These are phyloP conservation scores for Hypoxylon sp. DNA, from an alignment of 2,329 filamentous ascomycete species.

Conservation along the genomic window DNA sequence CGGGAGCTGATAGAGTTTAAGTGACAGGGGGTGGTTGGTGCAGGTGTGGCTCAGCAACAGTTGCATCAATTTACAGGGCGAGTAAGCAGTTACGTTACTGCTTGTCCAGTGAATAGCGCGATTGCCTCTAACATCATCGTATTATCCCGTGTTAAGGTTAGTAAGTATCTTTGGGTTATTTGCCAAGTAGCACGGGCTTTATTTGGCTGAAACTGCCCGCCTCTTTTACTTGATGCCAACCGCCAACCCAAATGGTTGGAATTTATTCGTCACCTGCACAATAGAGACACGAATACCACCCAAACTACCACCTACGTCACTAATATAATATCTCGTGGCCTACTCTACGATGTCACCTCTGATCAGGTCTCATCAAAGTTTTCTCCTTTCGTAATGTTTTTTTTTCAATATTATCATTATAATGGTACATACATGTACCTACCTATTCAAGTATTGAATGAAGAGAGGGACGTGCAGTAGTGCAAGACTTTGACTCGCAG, in stretches of 20 bases:
- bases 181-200: slow-evolving; percentile 10
- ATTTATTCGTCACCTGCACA: slow-evolving; percentile 22
- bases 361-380: slow-evolving; percentile 2
- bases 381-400: neutral
- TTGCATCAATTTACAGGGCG: slow-evolving; percentile 25
- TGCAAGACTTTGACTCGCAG: slow-evolving; percentile 21
- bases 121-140: slow-evolving; percentile 1
- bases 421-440: neutral
- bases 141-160: slow-evolving; percentile 19
- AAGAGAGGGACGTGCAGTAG: slow-evolving; percentile 9
- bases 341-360: slow-evolving; percentile 21
- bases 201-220: slow-evolving; percentile 19
- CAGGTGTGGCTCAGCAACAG: slow-evolving; percentile 36
- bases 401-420: neutral
- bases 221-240: slow-evolving; percentile 22
- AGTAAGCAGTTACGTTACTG: slow-evolving; percentile 40
- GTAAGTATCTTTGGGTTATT: neutral
- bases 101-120: slow-evolving; percentile 5
- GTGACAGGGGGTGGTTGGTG: slow-evolving; percentile 12
- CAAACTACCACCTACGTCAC: slow-evolving; percentile 39
- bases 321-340: slow-evolving; percentile 31
- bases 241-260: slow-evolving; percentile 5
- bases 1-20: slow-evolving; percentile 20
- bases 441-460: neutral
- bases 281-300: slow-evolving; percentile 19